Base-by-base conservation (phyloP, 176 grass and related monocot species). In the Rhynchospora tenuis region DNA sequence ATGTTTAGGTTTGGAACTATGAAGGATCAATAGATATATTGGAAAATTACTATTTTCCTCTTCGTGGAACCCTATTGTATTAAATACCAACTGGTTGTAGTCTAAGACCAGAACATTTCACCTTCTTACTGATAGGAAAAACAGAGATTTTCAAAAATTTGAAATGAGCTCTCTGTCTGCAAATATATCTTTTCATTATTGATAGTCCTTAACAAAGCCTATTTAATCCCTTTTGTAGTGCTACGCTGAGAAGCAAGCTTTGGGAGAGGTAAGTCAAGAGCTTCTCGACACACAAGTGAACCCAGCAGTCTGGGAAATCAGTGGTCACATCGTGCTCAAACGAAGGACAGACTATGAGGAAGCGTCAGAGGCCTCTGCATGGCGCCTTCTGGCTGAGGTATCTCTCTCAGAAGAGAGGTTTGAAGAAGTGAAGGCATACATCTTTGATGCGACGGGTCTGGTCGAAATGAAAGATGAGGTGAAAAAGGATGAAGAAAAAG, bases 281-380 rank as follows among this genome's bases (percentile, higher is more conserved):
- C 71, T 99, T 38, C 88, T 99, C 47, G 97, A 99, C 78, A 96
- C 96, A 4, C 97, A 99, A 83, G 93, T 99, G 84, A 99, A 99
- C 52, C 97, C 97, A 59, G 97, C 97, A 0, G 93, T 88, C 19
- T 99, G 97, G 97, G 97, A 99, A 88, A 99, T 99, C 45, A 99
- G 97, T 79, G 97, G 97, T 22, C 97, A 99, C 64, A 99, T 99
- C 24, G 97, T 99, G 54, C 81, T 99, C 38, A 99, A 99, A 85
- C 88, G 85, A 10, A 95, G 89, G 87, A 86, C 64, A 0, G 93
- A 99, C 77, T 99, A 92, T 8, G 93, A 90, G 3, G 93, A 93
- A 83, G 97, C 97, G 33, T 93, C 93, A 47, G 93, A 99, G 81
- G 75, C 83, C 38, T 96, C 88, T 2, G 97, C 93, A 4, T 96